Evolutionary conservation across 305 asterid genomes (phyloP).

Genomic region (Fraxinus albicans): DNA sequence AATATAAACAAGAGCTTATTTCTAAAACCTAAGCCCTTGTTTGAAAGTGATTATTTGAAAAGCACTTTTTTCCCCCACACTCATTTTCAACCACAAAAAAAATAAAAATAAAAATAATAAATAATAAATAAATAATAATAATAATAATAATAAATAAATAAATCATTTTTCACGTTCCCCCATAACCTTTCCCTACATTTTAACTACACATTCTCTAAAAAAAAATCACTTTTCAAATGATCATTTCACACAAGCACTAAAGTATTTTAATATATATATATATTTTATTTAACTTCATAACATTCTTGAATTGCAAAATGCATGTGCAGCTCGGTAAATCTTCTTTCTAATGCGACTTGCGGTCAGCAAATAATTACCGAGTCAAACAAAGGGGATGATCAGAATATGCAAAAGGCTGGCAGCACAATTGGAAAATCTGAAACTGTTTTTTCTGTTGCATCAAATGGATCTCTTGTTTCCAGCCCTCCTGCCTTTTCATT

Average conservation of each 20-base stretch:
- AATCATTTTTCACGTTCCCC: too few relatives aligned
- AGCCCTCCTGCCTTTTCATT: slow-evolving; percentile 22
- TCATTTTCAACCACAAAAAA: not conserved
- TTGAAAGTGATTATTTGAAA: not conserved
- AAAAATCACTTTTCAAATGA: not conserved
- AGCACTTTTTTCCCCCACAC: not conserved
- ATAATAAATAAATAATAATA: too few relatives aligned
- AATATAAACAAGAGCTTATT: not conserved
- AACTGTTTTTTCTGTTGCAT: slow-evolving; percentile 23
- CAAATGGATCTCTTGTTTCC: slow-evolving; percentile 31
- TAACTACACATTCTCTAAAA: too few relatives aligned
- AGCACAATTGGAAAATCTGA: slow-evolving; percentile 33
- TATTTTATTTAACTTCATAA: not conserved
- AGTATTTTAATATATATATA: not conserved
- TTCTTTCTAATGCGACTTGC: slow-evolving; percentile 26
- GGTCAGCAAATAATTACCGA: slow-evolving; percentile 21
- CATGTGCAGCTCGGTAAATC: slow-evolving; percentile 35
- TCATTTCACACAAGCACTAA: not conserved
- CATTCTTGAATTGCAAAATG: slow-evolving; percentile 6
- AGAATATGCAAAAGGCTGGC: slow-evolving; percentile 29
- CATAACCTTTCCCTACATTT: too few relatives aligned
- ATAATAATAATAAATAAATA: too few relatives aligned
- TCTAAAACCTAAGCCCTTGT: not conserved
- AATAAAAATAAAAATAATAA: too few relatives aligned
- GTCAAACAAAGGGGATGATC: slow-evolving; percentile 24